Percentiles rank a stretch among this genome's conserved stretches.
phyloP scores from a whole-genome alignment of 768 basidiomycete genomes.

The Phlebiopsis gigantea region DNA sequence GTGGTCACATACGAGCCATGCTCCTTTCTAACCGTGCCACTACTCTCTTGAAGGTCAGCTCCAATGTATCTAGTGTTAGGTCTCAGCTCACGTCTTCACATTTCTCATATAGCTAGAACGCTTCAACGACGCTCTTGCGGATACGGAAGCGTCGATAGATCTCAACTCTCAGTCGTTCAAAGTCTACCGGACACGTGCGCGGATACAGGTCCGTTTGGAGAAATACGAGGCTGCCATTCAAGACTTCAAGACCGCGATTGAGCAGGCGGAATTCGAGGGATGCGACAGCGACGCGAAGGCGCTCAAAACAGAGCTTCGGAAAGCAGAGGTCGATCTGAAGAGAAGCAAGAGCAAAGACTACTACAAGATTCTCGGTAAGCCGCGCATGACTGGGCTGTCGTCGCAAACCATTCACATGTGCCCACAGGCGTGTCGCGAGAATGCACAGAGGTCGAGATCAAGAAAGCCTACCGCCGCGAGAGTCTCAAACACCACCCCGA shows the following conservation, averaged over 20 bases:
- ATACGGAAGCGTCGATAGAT: slow-evolving; percentile 62
- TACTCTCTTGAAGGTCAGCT: slow-evolving; percentile 63
- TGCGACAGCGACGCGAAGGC: slow-evolving; percentile 58
- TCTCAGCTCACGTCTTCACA: background rate
- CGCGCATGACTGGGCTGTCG: background rate
- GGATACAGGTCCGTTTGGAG: slow-evolving; percentile 71
- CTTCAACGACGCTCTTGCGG: slow-evolving; percentile 63
- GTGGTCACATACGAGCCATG: slow-evolving; percentile 77
- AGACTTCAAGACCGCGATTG: slow-evolving; percentile 78
- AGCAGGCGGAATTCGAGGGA: slow-evolving; percentile 63
- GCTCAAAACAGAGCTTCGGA: slow-evolving; percentile 63
- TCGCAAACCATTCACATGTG: background rate
- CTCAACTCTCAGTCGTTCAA: slow-evolving; percentile 72
- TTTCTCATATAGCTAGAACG: slow-evolving; percentile 44
- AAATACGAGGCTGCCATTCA: slow-evolving; percentile 64
- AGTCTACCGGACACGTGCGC: slow-evolving; percentile 80
- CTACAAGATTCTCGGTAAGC: slow-evolving; percentile 64
- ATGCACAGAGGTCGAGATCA: slow-evolving; percentile 68
- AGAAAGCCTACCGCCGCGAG: slow-evolving; percentile 87
- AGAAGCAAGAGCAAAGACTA: slow-evolving; percentile 89
- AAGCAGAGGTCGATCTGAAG: slow-evolving; percentile 79
- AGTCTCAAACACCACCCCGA: slow-evolving; percentile 84
- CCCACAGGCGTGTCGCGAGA: slow-evolving; percentile 43
- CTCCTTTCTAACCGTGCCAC: slow-evolving; percentile 83
- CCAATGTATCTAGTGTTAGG: background rate